phyloP scores from a whole-genome alignment of 768 basidiomycete genomes.

The Tylopilus felleus region DNA sequence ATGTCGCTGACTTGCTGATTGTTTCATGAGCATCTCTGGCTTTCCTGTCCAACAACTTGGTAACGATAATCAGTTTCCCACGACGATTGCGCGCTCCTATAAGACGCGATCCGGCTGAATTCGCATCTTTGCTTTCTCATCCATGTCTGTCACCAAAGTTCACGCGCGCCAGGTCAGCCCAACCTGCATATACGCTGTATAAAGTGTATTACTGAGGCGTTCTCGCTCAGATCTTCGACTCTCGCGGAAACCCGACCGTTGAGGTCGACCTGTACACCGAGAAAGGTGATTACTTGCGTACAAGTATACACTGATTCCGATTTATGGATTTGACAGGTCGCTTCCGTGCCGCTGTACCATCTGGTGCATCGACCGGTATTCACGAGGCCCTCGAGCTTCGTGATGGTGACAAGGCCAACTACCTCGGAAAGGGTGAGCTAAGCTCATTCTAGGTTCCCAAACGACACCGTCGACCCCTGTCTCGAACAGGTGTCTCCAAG shows the following conservation, averaged over 20 bases:
- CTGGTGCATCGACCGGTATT: conserved; percentile 96
- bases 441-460: background rate
- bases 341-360: conserved; percentile 93
- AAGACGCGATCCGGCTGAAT: conserved; percentile 18
- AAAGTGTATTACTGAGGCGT: conserved; percentile 8
- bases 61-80: conserved; percentile 39
- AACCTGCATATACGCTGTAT: conserved; percentile 1
- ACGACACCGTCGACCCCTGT: background rate
- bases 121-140: conserved; percentile 31
- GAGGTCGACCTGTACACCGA: conserved; percentile 87
- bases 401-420: conserved; percentile 89
- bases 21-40: conserved; percentile 10
- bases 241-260: conserved; percentile 96
- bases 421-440: conserved; percentile 88
- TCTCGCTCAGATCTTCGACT: conserved; percentile 88
- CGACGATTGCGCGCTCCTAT: conserved; percentile 19
- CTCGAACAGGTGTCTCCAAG: conserved; percentile 74
- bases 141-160: conserved; percentile 91
- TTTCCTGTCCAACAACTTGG: background rate
- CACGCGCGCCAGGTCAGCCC: conserved; percentile 82
- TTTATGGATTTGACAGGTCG: conserved; percentile 52
- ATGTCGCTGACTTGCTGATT: conserved; percentile 4
- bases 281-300: conserved; percentile 56
- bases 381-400: conserved; percentile 99
- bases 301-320: conserved; percentile 7